These are phyloP conservation scores for Globisporangium radiosum DNA, from an alignment of 352 stramenopile genomes.

Conservation along the genomic window DNA sequence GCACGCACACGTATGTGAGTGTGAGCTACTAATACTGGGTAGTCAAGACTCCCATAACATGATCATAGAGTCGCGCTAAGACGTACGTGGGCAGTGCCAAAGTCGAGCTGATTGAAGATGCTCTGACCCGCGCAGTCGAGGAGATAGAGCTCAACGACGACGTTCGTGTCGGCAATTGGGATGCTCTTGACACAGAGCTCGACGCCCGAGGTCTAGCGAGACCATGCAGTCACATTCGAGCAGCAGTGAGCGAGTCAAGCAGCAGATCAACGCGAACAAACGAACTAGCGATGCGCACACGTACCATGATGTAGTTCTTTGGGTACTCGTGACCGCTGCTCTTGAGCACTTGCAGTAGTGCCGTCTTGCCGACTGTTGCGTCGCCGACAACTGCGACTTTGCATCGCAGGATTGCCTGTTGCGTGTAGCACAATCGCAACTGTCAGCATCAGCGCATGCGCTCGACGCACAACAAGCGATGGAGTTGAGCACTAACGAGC, in stretches of 20 bases:
- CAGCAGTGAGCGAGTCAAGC: background rate
- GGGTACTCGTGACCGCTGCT: conserved; percentile 89
- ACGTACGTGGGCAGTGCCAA: conserved; percentile 71
- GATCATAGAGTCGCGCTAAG: too few species aligned
- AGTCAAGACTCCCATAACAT: background rate
- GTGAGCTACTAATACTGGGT: background rate
- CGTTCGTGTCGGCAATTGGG: conserved; percentile 84
- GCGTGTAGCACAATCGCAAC: too few species aligned
- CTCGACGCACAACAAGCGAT: too few species aligned
- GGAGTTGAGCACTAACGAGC: background rate
- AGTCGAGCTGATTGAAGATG: conserved; percentile 93
- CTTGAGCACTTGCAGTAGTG: conserved; percentile 88
- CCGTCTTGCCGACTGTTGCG: conserved; percentile 87
- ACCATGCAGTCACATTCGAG: background rate
- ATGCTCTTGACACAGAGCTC: conserved; percentile 90
- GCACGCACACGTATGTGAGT: background rate
- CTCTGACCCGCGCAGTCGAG: conserved; percentile 91
- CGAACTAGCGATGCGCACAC: background rate
- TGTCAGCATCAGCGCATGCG: too few species aligned
- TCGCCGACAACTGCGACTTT: conserved; percentile 90
- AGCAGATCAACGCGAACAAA: background rate
- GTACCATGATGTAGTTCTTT: conserved; percentile 94
- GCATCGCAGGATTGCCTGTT: conserved; percentile 81
- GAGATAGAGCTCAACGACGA: conserved; percentile 90
- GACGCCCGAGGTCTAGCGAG: conserved; percentile 73